phyloP scores from a whole-genome alignment of 2,329 filamentous ascomycete genomes.

The Ophiocordyceps unilateralis region DNA sequence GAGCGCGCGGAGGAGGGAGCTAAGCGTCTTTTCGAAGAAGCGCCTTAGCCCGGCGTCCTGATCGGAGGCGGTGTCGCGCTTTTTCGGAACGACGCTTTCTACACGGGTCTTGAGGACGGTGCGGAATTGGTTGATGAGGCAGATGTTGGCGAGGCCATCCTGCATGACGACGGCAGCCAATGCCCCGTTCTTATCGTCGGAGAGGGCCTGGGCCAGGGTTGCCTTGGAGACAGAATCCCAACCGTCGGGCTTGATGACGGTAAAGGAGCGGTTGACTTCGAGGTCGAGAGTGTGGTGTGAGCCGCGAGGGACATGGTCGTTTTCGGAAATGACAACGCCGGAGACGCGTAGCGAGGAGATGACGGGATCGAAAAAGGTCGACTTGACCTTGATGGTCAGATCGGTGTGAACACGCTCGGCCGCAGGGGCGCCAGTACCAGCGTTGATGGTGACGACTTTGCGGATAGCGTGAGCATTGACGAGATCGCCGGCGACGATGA shows the following conservation, averaged over 20 bases:
- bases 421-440: conserved; percentile 28
- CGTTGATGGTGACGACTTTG: conserved; percentile 33
- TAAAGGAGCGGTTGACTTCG: conserved; percentile 76
- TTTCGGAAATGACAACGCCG: conserved; percentile 35
- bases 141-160: conserved; percentile 70
- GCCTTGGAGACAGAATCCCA: conserved; percentile 85
- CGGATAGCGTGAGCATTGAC: conserved; percentile 37
- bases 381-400: conserved; percentile 37
- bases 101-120: conserved; percentile 50
- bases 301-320: conserved; percentile 32
- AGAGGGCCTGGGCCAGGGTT: conserved; percentile 61
- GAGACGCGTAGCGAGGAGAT: conserved; percentile 38
- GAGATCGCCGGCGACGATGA: conserved; percentile 35
- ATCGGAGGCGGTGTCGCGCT: conserved; percentile 45
- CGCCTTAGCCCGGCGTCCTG: conserved; percentile 51
- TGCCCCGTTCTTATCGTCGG: conserved; percentile 63
- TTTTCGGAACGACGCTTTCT: conserved; percentile 49
- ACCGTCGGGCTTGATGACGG: conserved; percentile 61
- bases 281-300: conserved; percentile 54
- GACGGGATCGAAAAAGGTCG: conserved; percentile 39
- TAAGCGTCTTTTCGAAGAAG: conserved; percentile 65
- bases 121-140: conserved; percentile 64
- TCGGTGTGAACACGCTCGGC: conserved; percentile 38
- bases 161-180: conserved; percentile 89
- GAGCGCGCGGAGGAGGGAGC: conserved; percentile 60